Evolutionary conservation across 768 basidiomycete genomes (phyloP).

Genomic region (Russula virescens): DNA sequence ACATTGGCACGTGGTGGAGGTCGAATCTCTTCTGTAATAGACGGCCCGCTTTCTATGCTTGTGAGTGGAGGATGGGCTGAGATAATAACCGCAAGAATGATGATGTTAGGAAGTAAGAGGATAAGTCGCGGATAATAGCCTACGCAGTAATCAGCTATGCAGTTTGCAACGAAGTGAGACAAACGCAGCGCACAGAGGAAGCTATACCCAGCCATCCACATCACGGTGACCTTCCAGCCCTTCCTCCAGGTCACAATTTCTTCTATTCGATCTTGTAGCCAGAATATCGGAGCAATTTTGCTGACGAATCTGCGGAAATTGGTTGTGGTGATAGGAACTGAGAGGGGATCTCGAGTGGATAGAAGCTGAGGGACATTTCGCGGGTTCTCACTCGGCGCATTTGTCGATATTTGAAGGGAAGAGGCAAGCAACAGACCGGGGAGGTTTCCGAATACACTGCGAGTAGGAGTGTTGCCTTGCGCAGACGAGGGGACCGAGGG

Average conservation of each 20-base stretch:
- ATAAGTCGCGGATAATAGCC: slow-evolving; percentile 73
- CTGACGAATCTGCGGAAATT: slow-evolving; percentile 81
- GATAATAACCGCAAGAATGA: slow-evolving; percentile 60
- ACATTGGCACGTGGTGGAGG: slow-evolving; percentile 36
- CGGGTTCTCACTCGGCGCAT: slow-evolving; percentile 7
- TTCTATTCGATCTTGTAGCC: slow-evolving; percentile 84
- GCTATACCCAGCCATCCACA: slow-evolving; percentile 72
- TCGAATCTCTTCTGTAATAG: slow-evolving; percentile 21
- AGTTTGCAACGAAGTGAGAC: neutral
- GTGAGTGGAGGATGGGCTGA: slow-evolving; percentile 49
- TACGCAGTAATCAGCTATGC: slow-evolving; percentile 28
- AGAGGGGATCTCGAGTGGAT: slow-evolving; percentile 62
- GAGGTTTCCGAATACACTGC: slow-evolving; percentile 20
- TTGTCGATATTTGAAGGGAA: slow-evolving; percentile 21
- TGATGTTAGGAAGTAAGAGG: slow-evolving; percentile 61
- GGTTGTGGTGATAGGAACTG: slow-evolving; percentile 66
- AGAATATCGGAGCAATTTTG: slow-evolving; percentile 74
- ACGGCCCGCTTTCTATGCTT: neutral
- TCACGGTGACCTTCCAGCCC: slow-evolving; percentile 62
- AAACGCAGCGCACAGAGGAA: slow-evolving; percentile 62
- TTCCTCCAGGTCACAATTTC: slow-evolving; percentile 80
- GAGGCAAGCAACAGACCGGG: slow-evolving; percentile 19
- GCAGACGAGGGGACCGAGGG: neutral
- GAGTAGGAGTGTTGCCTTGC: slow-evolving; percentile 5
- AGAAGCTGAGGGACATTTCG: slow-evolving; percentile 38